Evolutionary conservation across 345 rosid species (phyloP).

Genomic region (Populus tremula): DNA sequence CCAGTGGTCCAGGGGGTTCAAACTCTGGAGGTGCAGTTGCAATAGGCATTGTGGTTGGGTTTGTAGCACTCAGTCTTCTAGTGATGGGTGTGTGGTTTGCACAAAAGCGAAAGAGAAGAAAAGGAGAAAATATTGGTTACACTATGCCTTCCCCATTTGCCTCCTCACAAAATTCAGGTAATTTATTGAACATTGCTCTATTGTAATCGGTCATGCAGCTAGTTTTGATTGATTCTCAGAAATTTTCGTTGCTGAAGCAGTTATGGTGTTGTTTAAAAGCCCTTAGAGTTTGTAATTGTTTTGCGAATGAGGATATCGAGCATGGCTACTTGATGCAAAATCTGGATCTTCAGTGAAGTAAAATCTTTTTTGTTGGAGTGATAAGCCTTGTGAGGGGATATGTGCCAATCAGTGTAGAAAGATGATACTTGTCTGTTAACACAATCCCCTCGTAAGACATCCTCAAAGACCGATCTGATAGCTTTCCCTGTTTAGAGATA

Average conservation of each 20-base stretch:
- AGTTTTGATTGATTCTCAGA: not conserved
- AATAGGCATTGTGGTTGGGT: slow-evolving; percentile 61
- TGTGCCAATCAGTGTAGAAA: not conserved
- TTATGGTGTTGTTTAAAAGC: not conserved
- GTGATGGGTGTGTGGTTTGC: slow-evolving; percentile 68
- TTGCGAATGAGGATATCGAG: not conserved
- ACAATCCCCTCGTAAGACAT: not conserved
- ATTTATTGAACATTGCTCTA: slow-evolving; percentile 10
- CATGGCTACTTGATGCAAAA: not conserved
- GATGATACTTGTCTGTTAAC: not conserved
- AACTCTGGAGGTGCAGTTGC: slow-evolving; percentile 57
- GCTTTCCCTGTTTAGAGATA: not conserved
- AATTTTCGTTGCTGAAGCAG: not conserved
- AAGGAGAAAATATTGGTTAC: slow-evolving; percentile 46
- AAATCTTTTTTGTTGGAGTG: not conserved
- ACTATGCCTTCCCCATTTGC: slow-evolving; percentile 71
- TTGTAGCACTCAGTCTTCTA: slow-evolving; percentile 60
- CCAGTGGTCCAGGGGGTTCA: slow-evolving; percentile 40
- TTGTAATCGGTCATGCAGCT: not conserved
- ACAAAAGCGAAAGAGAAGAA: slow-evolving; percentile 57
- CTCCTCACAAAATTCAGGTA: slow-evolving; percentile 92
- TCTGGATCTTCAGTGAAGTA: not conserved
- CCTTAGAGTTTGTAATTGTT: not conserved
- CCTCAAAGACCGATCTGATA: not conserved
- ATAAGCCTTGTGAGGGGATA: not conserved